These are phyloP conservation scores for Kuraishia ogatae DNA, from an alignment of 805 yeast genomes.

Conservation along the genomic window DNA sequence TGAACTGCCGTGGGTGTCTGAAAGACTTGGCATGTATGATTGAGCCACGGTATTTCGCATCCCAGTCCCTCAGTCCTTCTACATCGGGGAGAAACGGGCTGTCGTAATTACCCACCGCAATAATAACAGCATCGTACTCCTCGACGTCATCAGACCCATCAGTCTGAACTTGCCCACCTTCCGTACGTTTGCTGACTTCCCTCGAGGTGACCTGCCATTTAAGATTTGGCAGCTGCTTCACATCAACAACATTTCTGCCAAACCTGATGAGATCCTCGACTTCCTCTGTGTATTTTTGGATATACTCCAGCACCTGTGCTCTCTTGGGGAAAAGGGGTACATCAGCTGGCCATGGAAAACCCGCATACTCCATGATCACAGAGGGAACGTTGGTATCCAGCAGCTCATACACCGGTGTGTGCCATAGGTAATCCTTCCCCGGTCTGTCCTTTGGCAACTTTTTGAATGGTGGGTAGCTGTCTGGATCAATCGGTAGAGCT, in stretches of 20 bases:
- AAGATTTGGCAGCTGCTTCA: slow-evolving; percentile 17
- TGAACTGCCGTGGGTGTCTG: slow-evolving; percentile 33
- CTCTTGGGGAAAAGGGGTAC: slow-evolving; percentile 49
- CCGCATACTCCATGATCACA: slow-evolving; percentile 57
- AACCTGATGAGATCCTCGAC: slow-evolving; percentile 30
- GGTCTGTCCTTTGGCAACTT: slow-evolving; percentile 1
- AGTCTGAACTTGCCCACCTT: slow-evolving; percentile 18
- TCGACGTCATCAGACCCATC: slow-evolving; percentile 15
- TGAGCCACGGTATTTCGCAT: slow-evolving; percentile 31
- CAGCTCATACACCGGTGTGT: slow-evolving; percentile 51
- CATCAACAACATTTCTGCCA: slow-evolving; percentile 36
- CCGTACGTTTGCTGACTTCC: slow-evolving; percentile 20
- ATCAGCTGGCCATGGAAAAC: slow-evolving; percentile 36
- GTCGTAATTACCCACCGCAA: slow-evolving; percentile 56
- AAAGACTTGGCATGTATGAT: slow-evolving; percentile 52
- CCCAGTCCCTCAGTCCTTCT: slow-evolving; percentile 43
- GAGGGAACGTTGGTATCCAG: slow-evolving; percentile 66
- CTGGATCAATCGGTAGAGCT: background rate
- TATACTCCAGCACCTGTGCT: slow-evolving; percentile 47
- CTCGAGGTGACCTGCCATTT: slow-evolving; percentile 37
- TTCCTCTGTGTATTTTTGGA: slow-evolving; percentile 40
- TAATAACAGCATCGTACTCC: slow-evolving; percentile 51
- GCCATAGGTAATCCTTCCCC: slow-evolving; percentile 26
- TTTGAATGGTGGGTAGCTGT: background rate
- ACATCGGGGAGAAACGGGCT: slow-evolving; percentile 52